Evolutionary conservation across 306 rosid species (phyloP).

Genomic region (Boehmeria nivea): DNA sequence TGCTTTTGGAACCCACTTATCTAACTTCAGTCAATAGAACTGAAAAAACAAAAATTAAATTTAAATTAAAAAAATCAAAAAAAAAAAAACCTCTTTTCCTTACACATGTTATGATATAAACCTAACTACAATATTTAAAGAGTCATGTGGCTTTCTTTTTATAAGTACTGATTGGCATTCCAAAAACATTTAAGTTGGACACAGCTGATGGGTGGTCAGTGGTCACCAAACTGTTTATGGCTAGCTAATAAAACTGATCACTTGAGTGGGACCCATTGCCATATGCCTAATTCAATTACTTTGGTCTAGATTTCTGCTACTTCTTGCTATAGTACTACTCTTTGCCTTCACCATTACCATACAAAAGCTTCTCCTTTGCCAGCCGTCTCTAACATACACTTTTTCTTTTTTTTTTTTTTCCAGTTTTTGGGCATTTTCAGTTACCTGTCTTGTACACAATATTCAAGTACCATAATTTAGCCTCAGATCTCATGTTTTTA

Average conservation of each 20-base stretch:
- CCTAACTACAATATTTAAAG: neutral
- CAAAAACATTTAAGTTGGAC: neutral
- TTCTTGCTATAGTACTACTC: neutral
- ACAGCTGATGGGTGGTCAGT: neutral
- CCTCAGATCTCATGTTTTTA: too few species aligned
- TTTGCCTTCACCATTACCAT: neutral
- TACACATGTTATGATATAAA: neutral
- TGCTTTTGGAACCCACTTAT: neutral
- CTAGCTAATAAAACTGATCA: slow-evolving; percentile 1
- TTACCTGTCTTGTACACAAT: too few species aligned
- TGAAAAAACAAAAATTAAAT: too few species aligned
- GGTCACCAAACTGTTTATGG: slow-evolving; percentile 8
- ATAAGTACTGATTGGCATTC: neutral
- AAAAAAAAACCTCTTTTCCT: too few species aligned
- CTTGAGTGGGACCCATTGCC: slow-evolving; percentile 5
- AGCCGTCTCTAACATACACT: neutral
- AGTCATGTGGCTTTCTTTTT: slow-evolving; percentile 9
- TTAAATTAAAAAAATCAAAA: too few species aligned
- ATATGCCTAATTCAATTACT: neutral
- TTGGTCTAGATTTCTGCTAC: neutral
- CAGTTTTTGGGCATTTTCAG: neutral
- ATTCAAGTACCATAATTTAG: too few species aligned
- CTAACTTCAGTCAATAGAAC: too few species aligned
- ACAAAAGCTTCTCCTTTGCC: neutral
- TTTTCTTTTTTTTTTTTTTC: too few species aligned